Base-by-base conservation (phyloP, 2,329 filamentous ascomycete species). In the Talaromyces sp. region DNA sequence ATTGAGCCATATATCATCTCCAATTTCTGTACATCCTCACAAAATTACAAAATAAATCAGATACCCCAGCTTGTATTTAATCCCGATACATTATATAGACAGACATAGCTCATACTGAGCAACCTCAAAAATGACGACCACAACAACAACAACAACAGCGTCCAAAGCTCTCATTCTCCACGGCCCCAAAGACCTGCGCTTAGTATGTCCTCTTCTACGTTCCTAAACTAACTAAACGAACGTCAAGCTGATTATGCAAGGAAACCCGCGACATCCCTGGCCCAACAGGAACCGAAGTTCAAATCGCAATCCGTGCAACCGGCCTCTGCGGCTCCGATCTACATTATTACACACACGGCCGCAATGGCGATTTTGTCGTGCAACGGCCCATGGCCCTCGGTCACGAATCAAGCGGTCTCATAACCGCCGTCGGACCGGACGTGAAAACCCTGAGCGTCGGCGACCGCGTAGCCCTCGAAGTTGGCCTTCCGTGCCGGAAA, bases 401-500 rank as follows among this genome's bases (percentile, higher is more conserved):
- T 64, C 86, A 89, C 70, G 86, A 89, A 70, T 92, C 91, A 13
- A 83, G 90, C 8, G 92, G 91, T 60, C 87, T 89, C 28, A 81
- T 97, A 40, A 84, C 91, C 56, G 82, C 83, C 46, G 79, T 89
- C 40, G 91, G 91, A 19, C 70, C 81, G 1, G 77, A 77, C 11
- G 87, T 91, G 5, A 84, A 63, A 39, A 75, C 74, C 33, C 83
- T 96, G 62, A 77, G 83, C 64, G 70, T 81, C 10, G 92, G 92
- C 59, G 92, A 97, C 76, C 86, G 89, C 66, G 88, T 97, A 19
- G 91, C 93, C n/a, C 79, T 97, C 41, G 93, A 97, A 80, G 93
- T 95, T 13, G 93, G 93, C 53, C 83, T 89, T 54, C 90, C 91
- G 0, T 97, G 93, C 77, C 85, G 89, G 39, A 67, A 71, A 40